Percentiles rank a stretch among this genome's conserved stretches.
phyloP scores from a whole-genome alignment of 2,329 filamentous ascomycete species.

The Rutstroemia sp. region DNA sequence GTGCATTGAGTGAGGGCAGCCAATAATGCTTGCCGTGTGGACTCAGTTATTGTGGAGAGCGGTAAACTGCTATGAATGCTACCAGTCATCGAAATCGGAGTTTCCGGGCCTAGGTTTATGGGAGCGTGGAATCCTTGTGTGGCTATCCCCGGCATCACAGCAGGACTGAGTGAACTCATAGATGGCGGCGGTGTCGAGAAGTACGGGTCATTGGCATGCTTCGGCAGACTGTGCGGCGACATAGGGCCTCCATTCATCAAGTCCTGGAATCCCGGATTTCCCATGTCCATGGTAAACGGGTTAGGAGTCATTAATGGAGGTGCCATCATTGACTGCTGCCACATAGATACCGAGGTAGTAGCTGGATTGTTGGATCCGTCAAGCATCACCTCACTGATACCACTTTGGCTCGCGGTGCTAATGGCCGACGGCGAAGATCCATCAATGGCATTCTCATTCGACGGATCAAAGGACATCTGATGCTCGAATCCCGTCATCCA shows the following conservation, averaged over 20 bases:
- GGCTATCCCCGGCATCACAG: constrained; percentile 58
- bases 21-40: constrained; percentile 54
- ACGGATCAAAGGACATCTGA: constrained; percentile 61
- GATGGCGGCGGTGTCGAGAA: constrained; percentile 72
- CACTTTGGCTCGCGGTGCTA: constrained; percentile 88
- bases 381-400: constrained; percentile 83
- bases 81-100: constrained; percentile 63
- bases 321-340: constrained; percentile 62
- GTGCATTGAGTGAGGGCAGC: constrained; percentile 49
- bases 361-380: constrained; percentile 67
- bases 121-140: constrained; percentile 56
- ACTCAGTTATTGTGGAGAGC: constrained; percentile 57
- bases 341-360: constrained; percentile 51
- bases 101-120: constrained; percentile 65
- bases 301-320: constrained; percentile 59
- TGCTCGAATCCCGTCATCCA: constrained; percentile 65
- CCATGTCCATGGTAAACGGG: constrained; percentile 69
- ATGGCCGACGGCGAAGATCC: constrained; percentile 94
- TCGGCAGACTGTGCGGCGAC: constrained; percentile 61
- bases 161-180: constrained; percentile 66
- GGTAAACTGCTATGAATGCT: constrained; percentile 47
- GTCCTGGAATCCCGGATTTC: constrained; percentile 68
- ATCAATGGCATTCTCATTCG: constrained; percentile 76
- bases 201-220: constrained; percentile 65
- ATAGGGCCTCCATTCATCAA: constrained; percentile 64